A percentile compares a stretch with the other conserved stretches of the same genome.
These are phyloP conservation scores for Umbelopsis ramanniana DNA, from an alignment of 192 early-diverging fungal genomes.

Conservation along the genomic window DNA sequence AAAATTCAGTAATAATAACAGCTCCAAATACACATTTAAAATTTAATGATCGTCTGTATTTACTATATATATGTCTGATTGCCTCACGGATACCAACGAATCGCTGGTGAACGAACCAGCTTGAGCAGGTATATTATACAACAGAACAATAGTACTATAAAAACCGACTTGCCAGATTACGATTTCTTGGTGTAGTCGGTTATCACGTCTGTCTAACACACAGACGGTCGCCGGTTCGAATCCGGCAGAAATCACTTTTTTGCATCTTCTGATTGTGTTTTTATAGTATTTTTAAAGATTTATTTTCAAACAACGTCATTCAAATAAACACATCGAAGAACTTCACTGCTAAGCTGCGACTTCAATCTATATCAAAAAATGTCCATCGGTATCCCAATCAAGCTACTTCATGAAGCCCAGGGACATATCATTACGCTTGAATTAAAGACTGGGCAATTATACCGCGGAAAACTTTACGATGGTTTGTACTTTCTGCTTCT, in stretches of 20 bases:
- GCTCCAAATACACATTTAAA: no score
- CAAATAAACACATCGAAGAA: constrained; percentile 1
- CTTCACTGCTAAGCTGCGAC: not conserved
- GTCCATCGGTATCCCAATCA: constrained; percentile 93
- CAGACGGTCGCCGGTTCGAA: constrained; percentile 56
- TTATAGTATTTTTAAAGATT: constrained; percentile 5
- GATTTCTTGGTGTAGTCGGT: constrained; percentile 53
- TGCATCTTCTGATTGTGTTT: constrained; percentile 25
- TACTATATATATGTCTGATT: no score
- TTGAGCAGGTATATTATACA: not conserved
- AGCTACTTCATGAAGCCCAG: constrained; percentile 96
- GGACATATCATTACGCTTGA: constrained; percentile 97
- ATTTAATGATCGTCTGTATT: no score
- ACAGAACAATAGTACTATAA: not conserved
- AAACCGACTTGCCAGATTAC: no score
- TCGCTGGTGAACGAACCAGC: no score
- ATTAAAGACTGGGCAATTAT: constrained; percentile 91
- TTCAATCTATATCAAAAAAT: constrained; percentile 48
- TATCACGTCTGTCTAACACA: constrained; percentile 47
- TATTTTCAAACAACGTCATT: not conserved
- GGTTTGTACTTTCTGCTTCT: constrained; percentile 42
- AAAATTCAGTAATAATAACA: no score
- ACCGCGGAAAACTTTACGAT: constrained; percentile 94
- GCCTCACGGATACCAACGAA: no score
- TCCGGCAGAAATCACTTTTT: constrained; percentile 48